Percentiles rank a stretch among this genome's conserved stretches.
phyloP scores from a whole-genome alignment of 352 stramenopile species.

The Globisporangium iwayamae region DNA sequence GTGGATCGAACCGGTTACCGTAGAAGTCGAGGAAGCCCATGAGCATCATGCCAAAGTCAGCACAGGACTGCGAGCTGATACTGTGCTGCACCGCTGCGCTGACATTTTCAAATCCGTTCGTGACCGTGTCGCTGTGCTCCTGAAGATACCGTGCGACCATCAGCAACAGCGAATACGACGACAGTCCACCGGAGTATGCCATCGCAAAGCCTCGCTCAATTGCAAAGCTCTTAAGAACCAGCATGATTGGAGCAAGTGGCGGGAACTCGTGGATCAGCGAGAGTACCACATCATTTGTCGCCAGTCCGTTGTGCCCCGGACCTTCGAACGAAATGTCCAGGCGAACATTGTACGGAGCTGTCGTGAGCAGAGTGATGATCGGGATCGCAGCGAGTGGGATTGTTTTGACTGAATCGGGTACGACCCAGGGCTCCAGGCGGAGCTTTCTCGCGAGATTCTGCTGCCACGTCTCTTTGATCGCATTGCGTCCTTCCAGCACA shows the following conservation, averaged over 20 bases:
- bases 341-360: constrained; percentile 72
- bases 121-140: constrained; percentile 69
- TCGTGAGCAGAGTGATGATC: constrained; percentile 94
- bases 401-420: constrained; percentile 94
- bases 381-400: constrained; percentile 96
- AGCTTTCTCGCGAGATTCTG: constrained; percentile 95
- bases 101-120: constrained; percentile 61
- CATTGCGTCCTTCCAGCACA: constrained; percentile 96
- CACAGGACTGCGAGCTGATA: constrained; percentile 55
- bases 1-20: constrained; percentile 92
- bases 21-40: constrained; percentile 98
- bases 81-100: constrained; percentile 55
- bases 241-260: constrained; percentile 92
- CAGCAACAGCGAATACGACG: constrained; percentile 94
- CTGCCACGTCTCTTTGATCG: constrained; percentile 98
- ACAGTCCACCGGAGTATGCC: constrained; percentile 95
- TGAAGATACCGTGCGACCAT: constrained; percentile 94
- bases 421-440: constrained; percentile 90
- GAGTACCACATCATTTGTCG: constrained; percentile 92
- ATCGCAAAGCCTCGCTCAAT: constrained; percentile 93
- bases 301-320: constrained; percentile 94
- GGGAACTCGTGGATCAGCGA: constrained; percentile 92
- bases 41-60: constrained; percentile 93
- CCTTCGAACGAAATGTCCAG: constrained; percentile 98
- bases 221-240: constrained; percentile 95